Percentiles rank a stretch among this genome's conserved stretches.
Conservation (phyloP, 805 yeast genomes). For the Monosporozyma servazzii region DNA sequence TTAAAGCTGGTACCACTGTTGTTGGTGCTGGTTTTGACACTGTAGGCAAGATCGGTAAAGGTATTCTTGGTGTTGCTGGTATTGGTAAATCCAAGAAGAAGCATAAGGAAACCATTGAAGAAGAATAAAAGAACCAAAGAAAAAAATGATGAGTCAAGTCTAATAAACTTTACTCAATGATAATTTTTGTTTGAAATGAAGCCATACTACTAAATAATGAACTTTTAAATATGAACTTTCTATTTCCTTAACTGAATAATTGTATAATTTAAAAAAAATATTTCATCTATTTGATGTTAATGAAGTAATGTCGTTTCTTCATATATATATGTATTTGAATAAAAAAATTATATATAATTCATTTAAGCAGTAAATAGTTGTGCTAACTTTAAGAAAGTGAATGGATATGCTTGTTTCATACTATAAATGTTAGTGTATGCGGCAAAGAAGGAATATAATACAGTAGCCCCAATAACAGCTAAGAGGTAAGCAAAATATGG, state of each 20-base stretch:
- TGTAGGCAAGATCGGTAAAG: conserved; percentile 21
- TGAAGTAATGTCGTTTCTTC: neutral
- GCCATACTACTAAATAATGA: neutral
- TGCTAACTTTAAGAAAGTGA: conserved; percentile 38
- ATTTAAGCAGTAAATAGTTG: conserved; percentile 4
- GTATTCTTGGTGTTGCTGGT: conserved; percentile 9
- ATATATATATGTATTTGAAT: no score
- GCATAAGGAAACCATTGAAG: neutral
- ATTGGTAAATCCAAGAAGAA: conserved; percentile 5
- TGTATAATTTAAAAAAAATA: neutral
- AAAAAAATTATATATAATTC: neutral
- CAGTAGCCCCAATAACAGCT: conserved; percentile 35
- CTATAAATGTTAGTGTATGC: conserved; percentile 56
- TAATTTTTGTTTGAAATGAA: neutral
- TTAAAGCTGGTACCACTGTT: conserved; percentile 36
- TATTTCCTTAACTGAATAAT: neutral
- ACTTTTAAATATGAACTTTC: neutral
- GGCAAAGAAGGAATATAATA: conserved; percentile 52
- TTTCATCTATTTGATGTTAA: neutral
- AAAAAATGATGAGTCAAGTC: neutral
- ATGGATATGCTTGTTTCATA: conserved; percentile 71
- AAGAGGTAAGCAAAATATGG: conserved; percentile 32
- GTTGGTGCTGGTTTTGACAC: conserved; percentile 39
- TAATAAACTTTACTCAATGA: no score
- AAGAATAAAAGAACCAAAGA: neutral